Evolutionary conservation across 2,329 filamentous ascomycete species (phyloP).

Genomic region (Pestalotiopsis sp.): DNA sequence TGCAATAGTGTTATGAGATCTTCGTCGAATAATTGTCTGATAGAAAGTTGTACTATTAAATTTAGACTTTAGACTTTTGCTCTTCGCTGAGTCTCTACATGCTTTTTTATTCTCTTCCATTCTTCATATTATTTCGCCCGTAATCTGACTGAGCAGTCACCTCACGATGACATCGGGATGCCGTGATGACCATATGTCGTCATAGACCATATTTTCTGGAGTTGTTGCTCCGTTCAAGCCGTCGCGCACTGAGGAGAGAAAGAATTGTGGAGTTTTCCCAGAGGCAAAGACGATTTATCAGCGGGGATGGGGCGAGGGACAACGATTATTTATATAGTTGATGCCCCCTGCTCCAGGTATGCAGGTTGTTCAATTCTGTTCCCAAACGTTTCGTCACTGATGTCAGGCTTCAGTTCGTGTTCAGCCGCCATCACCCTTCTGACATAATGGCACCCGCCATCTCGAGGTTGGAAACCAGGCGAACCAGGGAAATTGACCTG

Average conservation of each 20-base stretch:
- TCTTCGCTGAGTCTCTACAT: neutral
- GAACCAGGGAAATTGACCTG: too few relatives aligned
- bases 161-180: neutral
- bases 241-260: neutral
- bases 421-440: too few relatives aligned
- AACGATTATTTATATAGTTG: neutral
- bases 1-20: too few relatives aligned
- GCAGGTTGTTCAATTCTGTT: neutral
- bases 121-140: neutral
- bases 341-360: neutral
- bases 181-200: conserved; percentile 14
- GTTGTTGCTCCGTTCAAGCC: neutral
- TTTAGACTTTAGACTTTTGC: too few relatives aligned
- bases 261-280: neutral
- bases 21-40: neutral
- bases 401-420: too few relatives aligned
- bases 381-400: neutral
- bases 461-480: too few relatives aligned
- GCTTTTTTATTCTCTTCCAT: neutral
- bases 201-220: conserved; percentile 11
- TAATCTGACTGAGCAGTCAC: neutral
- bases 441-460: too few relatives aligned
- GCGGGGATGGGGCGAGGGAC: neutral
- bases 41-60: too few relatives aligned
- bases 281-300: neutral